These are phyloP conservation scores for Echinochloa phyllopogon DNA, from an alignment of 176 grass and related monocot species.

Conservation along the genomic window DNA sequence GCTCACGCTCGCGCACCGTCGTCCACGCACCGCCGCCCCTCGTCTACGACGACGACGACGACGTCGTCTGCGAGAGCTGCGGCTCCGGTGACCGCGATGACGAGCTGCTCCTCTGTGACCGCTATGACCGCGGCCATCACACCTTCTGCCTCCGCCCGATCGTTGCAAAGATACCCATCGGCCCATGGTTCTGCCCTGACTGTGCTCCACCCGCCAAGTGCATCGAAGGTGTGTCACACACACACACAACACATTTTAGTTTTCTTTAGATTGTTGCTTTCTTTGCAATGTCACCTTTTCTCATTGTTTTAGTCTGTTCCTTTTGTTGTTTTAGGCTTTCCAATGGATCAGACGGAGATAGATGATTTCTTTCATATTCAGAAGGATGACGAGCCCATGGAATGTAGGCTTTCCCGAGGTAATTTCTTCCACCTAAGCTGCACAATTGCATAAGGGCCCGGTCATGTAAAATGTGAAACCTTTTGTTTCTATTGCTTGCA, in stretches of 20 bases:
- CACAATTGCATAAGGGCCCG: not conserved
- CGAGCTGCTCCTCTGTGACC: conserved; percentile 84
- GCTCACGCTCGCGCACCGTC: too few relatives aligned
- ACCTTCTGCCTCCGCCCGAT: conserved; percentile 89
- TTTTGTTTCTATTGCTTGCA: not conserved
- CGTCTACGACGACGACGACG: conserved; percentile 11
- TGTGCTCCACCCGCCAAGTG: conserved; percentile 43
- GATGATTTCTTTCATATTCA: conserved; percentile 85
- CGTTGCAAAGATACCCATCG: conserved; percentile 64
- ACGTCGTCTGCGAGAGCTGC: conserved; percentile 64
- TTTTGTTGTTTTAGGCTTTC: conserved; percentile 53
- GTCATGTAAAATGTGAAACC: not conserved
- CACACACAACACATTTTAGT: not conserved
- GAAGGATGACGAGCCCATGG: conserved; percentile 37
- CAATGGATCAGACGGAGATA: conserved; percentile 81
- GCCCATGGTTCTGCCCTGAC: conserved; percentile 74
- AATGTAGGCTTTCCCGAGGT: conserved; percentile 63
- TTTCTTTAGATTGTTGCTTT: not conserved
- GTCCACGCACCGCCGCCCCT: too few relatives aligned
- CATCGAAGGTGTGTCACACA: conserved; percentile 43
- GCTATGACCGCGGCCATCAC: conserved; percentile 75
- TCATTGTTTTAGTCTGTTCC: not conserved
- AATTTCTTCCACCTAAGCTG: not conserved
- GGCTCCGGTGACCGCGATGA: conserved; percentile 69
- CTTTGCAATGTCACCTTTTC: conserved; percentile 6